Percentiles rank a stretch among this genome's conserved stretches.
Conservation (phyloP, 768 basidiomycete genomes). For the Neoboletus brunneissimus region DNA sequence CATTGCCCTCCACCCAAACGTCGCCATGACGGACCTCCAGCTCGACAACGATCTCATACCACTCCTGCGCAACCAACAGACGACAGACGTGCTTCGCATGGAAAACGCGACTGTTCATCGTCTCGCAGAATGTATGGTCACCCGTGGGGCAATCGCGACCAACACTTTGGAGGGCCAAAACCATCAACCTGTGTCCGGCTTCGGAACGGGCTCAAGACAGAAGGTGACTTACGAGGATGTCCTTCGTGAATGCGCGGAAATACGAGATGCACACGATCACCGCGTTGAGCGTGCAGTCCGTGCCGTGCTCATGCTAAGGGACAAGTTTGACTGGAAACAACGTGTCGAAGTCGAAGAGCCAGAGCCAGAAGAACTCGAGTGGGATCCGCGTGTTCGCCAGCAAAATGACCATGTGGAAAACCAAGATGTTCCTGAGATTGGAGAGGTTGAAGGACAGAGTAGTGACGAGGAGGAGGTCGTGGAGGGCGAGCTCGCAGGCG, state of each 20-base stretch:
- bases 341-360: conserved; percentile 77
- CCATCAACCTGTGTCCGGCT: conserved; percentile 24
- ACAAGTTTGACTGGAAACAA: conserved; percentile 80
- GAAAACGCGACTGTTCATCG: conserved; percentile 74
- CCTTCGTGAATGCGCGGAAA: conserved; percentile 60
- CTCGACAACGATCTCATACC: conserved; percentile 73
- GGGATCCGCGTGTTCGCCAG: conserved; percentile 52
- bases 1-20: conserved; percentile 65
- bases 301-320: conserved; percentile 73
- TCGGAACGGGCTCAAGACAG: conserved; percentile 22
- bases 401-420: conserved; percentile 7
- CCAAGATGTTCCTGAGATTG: conserved; percentile 15
- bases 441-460: conserved; percentile 34
- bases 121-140: conserved; percentile 63
- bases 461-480: conserved; percentile 39
- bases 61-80: conserved; percentile 76
- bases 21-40: conserved; percentile 56
- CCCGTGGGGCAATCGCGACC: conserved; percentile 46
- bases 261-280: conserved; percentile 67
- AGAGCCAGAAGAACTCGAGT: conserved; percentile 74
- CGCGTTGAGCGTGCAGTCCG: conserved; percentile 76
- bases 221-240: conserved; percentile 53
- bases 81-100: conserved; percentile 65
- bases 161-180: conserved; percentile 45
- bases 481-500: conserved; percentile 33